Conservation (phyloP, 768 basidiomycete genomes). For the Lepiota brunneoincarnata region DNA sequence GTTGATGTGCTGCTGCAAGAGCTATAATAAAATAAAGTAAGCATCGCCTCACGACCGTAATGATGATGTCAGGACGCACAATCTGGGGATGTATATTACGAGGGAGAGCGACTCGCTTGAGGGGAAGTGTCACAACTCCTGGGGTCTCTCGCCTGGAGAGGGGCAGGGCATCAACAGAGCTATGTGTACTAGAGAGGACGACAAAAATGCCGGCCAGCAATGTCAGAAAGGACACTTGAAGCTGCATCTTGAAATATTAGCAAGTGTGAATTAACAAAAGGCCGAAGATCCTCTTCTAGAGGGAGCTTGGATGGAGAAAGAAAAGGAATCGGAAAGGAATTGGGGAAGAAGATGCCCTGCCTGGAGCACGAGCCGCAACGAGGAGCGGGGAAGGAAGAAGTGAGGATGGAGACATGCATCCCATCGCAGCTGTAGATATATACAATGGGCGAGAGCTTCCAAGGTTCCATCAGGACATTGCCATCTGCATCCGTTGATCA, state of each 20-base stretch:
- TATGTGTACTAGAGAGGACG: conserved; percentile 31
- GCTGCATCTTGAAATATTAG: conserved; percentile 42
- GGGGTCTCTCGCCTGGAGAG: conserved; percentile 23
- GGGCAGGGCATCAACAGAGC: conserved; percentile 40
- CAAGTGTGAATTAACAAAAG: background rate
- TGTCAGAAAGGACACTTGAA: conserved; percentile 46
- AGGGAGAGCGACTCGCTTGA: conserved; percentile 33
- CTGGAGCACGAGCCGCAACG: conserved; percentile 23
- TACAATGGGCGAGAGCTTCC: conserved; percentile 1
- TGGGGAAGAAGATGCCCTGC: conserved; percentile 19
- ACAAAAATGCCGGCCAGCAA: conserved; percentile 53
- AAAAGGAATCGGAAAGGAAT: conserved; percentile 19
- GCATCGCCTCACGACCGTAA: background rate
- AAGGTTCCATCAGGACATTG: background rate
- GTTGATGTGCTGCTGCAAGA: conserved; percentile 61
- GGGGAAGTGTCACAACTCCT: conserved; percentile 39
- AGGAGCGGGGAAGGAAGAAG: conserved; percentile 16
- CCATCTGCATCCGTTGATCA: conserved; percentile 1
- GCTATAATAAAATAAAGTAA: conserved; percentile 32
- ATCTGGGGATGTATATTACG: conserved; percentile 30
- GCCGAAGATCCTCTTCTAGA: conserved; percentile 14
- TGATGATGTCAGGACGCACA: conserved; percentile 23
- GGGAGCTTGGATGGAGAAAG: conserved; percentile 22
- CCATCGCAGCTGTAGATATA: background rate
- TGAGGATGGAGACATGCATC: background rate